A percentile compares a stretch with the other conserved stretches of the same genome.
Evolutionary conservation across 1,139 yeast genomes (phyloP).

Genomic region (Pichia norvegensis): DNA sequence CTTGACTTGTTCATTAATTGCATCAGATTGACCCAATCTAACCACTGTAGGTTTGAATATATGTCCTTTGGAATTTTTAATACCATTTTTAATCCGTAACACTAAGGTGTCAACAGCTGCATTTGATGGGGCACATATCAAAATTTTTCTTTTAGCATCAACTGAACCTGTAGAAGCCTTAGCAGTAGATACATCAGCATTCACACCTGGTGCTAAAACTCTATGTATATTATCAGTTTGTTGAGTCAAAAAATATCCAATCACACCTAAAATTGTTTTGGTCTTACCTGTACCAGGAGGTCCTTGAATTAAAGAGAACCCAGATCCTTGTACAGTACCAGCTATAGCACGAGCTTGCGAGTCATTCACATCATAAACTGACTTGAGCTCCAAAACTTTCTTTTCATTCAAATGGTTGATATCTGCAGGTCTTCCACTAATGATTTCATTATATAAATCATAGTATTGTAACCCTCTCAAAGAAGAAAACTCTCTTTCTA

Average conservation of each 20-base stretch:
- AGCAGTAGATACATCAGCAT: background rate
- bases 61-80: constrained; percentile 51
- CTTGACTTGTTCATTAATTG: constrained; percentile 72
- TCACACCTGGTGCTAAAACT: constrained; percentile 32
- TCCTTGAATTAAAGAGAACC: constrained; percentile 91
- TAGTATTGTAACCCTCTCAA: constrained; percentile 75
- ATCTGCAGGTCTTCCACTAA: constrained; percentile 54
- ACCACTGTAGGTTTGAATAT: constrained; percentile 61
- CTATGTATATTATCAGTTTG: constrained; percentile 28
- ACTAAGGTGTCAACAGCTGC: constrained; percentile 98
- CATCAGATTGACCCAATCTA: constrained; percentile 88
- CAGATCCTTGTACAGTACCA: constrained; percentile 58
- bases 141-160: constrained; percentile 37
- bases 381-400: constrained; percentile 33
- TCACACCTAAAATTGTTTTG: constrained; percentile 86
- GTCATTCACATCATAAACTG: constrained; percentile 56
- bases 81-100: constrained; percentile 73
- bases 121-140: constrained; percentile 96
- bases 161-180: constrained; percentile 5
- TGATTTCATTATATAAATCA: constrained; percentile 57
- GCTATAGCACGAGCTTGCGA: constrained; percentile 89
- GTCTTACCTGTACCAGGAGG: constrained; percentile 99
- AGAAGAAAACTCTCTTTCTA: constrained; percentile 88
- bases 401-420: constrained; percentile 30
- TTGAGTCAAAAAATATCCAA: constrained; percentile 63